phyloP scores from a whole-genome alignment of 148 eudicot genomes.

The Fagopyrum esculentum region DNA sequence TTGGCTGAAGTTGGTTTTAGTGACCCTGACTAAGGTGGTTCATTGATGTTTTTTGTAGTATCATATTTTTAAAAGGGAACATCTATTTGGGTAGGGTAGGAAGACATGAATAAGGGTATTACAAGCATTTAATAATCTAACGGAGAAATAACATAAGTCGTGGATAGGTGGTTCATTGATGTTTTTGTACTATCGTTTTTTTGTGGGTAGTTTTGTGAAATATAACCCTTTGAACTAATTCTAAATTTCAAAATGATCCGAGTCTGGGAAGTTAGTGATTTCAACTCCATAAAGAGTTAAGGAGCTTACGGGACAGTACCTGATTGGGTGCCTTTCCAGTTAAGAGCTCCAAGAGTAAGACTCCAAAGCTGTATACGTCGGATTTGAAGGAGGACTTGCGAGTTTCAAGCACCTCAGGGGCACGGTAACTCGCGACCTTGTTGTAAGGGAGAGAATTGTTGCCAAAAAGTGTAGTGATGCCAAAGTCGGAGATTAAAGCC shows the following conservation, averaged over 20 bases:
- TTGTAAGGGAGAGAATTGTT: conserved; percentile 21
- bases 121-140: no score
- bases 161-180: no score
- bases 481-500: conserved; percentile 29
- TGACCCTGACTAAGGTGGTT: no score
- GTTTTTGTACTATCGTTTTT: no score
- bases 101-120: no score
- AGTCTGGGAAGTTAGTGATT: background rate
- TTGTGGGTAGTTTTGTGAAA: no score
- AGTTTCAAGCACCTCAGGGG: conserved; percentile 36
- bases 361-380: conserved; percentile 38
- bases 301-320: conserved; percentile 8
- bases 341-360: conserved; percentile 37
- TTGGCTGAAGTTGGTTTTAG: no score
- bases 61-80: no score
- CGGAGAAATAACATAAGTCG: no score
- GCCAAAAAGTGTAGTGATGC: conserved; percentile 28
- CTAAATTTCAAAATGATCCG: background rate
- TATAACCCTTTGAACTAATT: background rate
- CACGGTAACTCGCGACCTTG: conserved; percentile 34
- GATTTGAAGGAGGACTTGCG: conserved; percentile 27
- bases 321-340: conserved; percentile 42
- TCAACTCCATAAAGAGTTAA: background rate
- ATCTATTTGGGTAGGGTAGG: no score
- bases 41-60: no score